These are phyloP conservation scores for Dactylellina haptotyla DNA, from an alignment of 2,329 filamentous ascomycete genomes.

Conservation along the genomic window DNA sequence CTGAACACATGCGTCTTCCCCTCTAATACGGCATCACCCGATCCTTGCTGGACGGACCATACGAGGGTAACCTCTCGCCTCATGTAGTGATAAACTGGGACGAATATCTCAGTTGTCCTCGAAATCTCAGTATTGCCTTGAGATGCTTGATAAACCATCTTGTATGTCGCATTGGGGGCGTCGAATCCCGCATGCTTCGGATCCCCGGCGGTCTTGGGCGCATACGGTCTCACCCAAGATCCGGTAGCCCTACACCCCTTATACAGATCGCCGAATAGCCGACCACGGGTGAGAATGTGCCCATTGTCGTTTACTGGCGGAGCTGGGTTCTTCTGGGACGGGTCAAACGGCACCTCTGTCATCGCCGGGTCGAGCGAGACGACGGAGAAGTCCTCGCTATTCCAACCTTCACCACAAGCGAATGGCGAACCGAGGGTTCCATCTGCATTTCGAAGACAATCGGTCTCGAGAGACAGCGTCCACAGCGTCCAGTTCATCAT, in stretches of 20 bases:
- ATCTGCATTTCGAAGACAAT: slow-evolving; percentile 61
- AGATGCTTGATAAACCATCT: slow-evolving; percentile 59
- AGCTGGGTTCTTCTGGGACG: slow-evolving; percentile 56
- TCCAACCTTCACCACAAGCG: slow-evolving; percentile 63
- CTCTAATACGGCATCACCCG: slow-evolving; percentile 13
- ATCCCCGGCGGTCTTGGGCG: slow-evolving; percentile 62
- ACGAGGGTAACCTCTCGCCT: slow-evolving; percentile 57
- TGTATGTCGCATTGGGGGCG: slow-evolving; percentile 60
- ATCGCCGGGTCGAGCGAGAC: slow-evolving; percentile 61
- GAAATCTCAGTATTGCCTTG: slow-evolving; percentile 49
- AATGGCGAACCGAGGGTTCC: slow-evolving; percentile 38
- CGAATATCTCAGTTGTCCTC: slow-evolving; percentile 62
- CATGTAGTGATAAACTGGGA: slow-evolving; percentile 65
- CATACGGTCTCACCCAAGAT: slow-evolving; percentile 63
- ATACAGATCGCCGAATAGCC: slow-evolving; percentile 60
- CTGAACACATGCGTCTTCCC: slow-evolving; percentile 32
- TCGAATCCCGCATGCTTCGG: slow-evolving; percentile 61
- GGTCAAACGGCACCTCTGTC: slow-evolving; percentile 60
- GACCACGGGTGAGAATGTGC: slow-evolving; percentile 53
- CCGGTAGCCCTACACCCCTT: slow-evolving; percentile 62
- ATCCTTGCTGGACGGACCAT: slow-evolving; percentile 30
- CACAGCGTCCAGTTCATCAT: slow-evolving; percentile 59
- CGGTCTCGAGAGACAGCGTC: slow-evolving; percentile 63
- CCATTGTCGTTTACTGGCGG: slow-evolving; percentile 54
- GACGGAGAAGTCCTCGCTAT: slow-evolving; percentile 64